A percentile compares a stretch with the other conserved stretches of the same genome.
Evolutionary conservation across 768 basidiomycete genomes (phyloP).

Genomic region (Leucocoprinus leucothites): DNA sequence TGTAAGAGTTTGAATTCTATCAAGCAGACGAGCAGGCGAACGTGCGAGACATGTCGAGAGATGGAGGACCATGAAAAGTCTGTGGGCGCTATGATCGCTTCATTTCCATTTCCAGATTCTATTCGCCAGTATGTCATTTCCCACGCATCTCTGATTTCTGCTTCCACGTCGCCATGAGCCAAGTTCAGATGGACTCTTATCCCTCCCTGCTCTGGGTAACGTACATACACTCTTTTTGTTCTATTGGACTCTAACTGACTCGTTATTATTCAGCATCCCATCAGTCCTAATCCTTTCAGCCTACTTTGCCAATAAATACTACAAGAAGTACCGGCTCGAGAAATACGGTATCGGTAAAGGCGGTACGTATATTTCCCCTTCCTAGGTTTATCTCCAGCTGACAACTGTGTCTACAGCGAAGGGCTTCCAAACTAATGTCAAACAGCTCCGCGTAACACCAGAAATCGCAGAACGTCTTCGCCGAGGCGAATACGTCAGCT

Average conservation of each 20-base stretch:
- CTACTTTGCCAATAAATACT: conserved; percentile 48
- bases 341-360: conserved; percentile 56
- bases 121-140: not conserved
- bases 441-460: conserved; percentile 46
- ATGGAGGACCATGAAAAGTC: no score
- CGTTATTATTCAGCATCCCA: conserved; percentile 34
- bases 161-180: conserved; percentile 7
- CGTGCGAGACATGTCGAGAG: conserved; percentile 38
- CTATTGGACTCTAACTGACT: not conserved
- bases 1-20: conserved; percentile 29
- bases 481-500: conserved; percentile 49
- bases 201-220: conserved; percentile 44
- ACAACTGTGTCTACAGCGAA: conserved; percentile 30
- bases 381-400: not conserved
- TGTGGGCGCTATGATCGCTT: not conserved
- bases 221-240: conserved; percentile 25
- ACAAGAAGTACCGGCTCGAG: conserved; percentile 39
- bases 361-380: conserved; percentile 31
- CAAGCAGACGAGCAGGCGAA: conserved; percentile 30
- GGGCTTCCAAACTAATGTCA: conserved; percentile 55
- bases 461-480: conserved; percentile 52
- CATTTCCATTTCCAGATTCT: not conserved
- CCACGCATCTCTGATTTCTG: not conserved
- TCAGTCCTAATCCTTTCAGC: conserved; percentile 40
- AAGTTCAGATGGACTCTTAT: conserved; percentile 25